Evolutionary conservation across 352 stramenopile genomes (phyloP).

Genomic region (Thalassiosira delicatula): DNA sequence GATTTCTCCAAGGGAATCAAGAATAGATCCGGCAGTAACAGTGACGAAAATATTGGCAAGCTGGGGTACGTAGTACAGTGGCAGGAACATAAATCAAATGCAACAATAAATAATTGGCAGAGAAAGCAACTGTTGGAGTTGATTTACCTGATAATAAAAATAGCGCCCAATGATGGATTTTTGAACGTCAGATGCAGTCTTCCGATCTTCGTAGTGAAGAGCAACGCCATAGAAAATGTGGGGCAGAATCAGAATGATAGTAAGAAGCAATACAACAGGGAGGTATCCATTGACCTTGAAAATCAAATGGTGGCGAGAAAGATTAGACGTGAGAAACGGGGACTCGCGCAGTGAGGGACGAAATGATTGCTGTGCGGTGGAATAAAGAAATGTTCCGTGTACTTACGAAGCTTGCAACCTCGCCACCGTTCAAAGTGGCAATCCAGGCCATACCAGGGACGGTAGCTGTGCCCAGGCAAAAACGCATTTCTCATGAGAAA

Average conservation of each 20-base stretch:
- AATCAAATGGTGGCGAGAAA: neutral
- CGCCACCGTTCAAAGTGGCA: conserved; percentile 67
- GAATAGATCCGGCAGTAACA: conserved; percentile 83
- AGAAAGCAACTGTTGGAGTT: neutral
- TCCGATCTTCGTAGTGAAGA: conserved; percentile 78
- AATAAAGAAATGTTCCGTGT: too few relatives aligned
- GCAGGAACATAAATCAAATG: neutral
- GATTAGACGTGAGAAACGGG: too few relatives aligned
- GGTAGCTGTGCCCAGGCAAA: too few relatives aligned
- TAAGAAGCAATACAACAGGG: conserved; percentile 81
- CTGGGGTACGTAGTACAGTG: conserved; percentile 43
- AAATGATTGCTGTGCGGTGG: conserved; percentile 1
- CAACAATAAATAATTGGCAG: neutral
- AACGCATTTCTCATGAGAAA: too few relatives aligned
- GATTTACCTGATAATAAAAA: conserved; percentile 82
- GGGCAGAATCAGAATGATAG: conserved; percentile 81
- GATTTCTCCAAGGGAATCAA: conserved; percentile 79
- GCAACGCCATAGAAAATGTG: conserved; percentile 82
- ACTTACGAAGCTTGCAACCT: conserved; percentile 75
- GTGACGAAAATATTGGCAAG: conserved; percentile 85
- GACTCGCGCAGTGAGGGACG: too few relatives aligned
- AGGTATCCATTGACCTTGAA: conserved; percentile 82
- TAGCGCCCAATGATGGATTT: conserved; percentile 80
- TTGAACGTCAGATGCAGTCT: conserved; percentile 82
- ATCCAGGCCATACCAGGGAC: conserved; percentile 73